Conservation (phyloP, 805 yeast species). For the Metschnikowia baotianmanensis region DNA sequence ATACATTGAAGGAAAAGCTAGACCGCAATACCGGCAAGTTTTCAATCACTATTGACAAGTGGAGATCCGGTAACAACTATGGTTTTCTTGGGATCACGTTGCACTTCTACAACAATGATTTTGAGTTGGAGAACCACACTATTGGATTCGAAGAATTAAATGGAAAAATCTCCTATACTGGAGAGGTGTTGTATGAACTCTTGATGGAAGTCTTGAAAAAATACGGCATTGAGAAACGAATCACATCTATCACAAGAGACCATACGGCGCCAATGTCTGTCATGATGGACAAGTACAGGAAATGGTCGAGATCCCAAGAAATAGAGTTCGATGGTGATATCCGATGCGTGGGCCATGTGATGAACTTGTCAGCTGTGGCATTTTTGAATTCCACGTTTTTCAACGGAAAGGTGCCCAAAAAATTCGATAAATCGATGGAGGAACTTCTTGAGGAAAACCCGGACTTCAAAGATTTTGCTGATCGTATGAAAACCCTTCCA, state of each 20-base stretch:
- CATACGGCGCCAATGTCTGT: neutral
- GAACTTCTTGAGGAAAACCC: neutral
- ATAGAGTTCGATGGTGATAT: neutral
- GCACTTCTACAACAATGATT: neutral
- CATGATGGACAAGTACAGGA: neutral
- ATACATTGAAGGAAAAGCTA: neutral
- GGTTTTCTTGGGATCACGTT: conserved; percentile 1
- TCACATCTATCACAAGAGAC: conserved; percentile 1
- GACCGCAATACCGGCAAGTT: neutral
- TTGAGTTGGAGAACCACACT: neutral
- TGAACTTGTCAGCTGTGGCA: neutral
- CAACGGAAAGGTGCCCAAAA: too few relatives aligned
- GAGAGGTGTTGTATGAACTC: neutral
- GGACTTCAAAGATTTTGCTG: neutral
- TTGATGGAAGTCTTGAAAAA: neutral
- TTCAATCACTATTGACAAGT: neutral
- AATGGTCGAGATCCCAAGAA: too few relatives aligned
- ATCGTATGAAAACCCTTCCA: conserved; percentile 3
- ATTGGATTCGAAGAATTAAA: conserved; percentile 1
- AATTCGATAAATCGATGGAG: neutral
- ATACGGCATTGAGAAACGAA: conserved; percentile 4
- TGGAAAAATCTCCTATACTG: neutral
- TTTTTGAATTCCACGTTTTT: conserved; percentile 2
- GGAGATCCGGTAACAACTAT: neutral
- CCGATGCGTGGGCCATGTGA: conserved; percentile 1